Conservation (phyloP, 129 eudicot species). For the Scalesia atractyloides region DNA sequence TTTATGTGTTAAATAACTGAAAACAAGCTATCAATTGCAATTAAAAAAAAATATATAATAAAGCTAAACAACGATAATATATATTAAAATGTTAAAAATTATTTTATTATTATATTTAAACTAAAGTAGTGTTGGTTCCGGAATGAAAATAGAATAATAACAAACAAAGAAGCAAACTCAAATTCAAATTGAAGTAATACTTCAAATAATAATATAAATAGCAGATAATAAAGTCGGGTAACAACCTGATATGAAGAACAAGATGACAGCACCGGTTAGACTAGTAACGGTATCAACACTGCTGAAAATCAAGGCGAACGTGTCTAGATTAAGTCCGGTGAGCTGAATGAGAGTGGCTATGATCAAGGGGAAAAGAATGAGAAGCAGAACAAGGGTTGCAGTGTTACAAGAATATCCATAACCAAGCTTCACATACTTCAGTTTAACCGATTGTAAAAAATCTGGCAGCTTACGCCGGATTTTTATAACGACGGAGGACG, state of each 20-base stretch:
- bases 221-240: too few relatives aligned
- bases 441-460: not conserved
- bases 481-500: conserved; percentile 2
- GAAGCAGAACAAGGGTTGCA: not conserved
- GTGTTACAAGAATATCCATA: not conserved
- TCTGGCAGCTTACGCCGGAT: conserved; percentile 8
- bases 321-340: not conserved
- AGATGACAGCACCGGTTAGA: not conserved
- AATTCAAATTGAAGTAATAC: too few relatives aligned
- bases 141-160: too few relatives aligned
- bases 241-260: not conserved
- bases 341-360: not conserved
- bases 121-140: too few relatives aligned
- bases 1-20: too few relatives aligned
- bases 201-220: too few relatives aligned
- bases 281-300: not conserved
- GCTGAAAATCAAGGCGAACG: not conserved
- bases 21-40: too few relatives aligned
- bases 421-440: not conserved
- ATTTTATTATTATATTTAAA: too few relatives aligned
- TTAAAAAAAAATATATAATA: too few relatives aligned
- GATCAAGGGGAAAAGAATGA: not conserved
- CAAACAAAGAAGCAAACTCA: too few relatives aligned
- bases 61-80: too few relatives aligned
- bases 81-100: too few relatives aligned